These are phyloP conservation scores for Wickerhamomyces bovis DNA, from an alignment of 805 yeast species.

Conservation along the genomic window DNA sequence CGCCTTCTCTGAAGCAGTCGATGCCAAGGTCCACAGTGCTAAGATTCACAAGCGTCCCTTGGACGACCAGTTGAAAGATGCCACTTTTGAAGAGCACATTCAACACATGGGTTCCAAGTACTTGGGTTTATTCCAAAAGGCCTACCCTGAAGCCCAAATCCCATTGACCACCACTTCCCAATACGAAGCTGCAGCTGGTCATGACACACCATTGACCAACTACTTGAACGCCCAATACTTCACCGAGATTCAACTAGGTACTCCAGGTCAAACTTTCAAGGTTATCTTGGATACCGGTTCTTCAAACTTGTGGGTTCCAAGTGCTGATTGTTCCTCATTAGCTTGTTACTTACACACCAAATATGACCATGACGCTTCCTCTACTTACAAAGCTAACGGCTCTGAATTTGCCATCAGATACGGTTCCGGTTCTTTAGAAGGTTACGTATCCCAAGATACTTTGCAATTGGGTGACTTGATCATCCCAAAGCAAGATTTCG, in stretches of 20 bases:
- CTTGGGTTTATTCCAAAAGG: slow-evolving; percentile 40
- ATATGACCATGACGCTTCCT: slow-evolving; percentile 79
- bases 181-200: slow-evolving; percentile 34
- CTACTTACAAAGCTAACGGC: slow-evolving; percentile 83
- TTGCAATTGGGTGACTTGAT: slow-evolving; percentile 75
- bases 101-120: slow-evolving; percentile 58
- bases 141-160: slow-evolving; percentile 33
- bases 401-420: slow-evolving; percentile 79
- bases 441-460: slow-evolving; percentile 84
- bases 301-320: slow-evolving; percentile 95
- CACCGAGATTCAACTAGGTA: slow-evolving; percentile 85
- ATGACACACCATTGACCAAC: slow-evolving; percentile 83
- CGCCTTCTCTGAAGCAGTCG: slow-evolving; percentile 38
- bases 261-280: slow-evolving; percentile 91
- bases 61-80: slow-evolving; percentile 49
- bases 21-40: slow-evolving; percentile 49
- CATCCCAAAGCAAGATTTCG: slow-evolving; percentile 88
- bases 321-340: slow-evolving; percentile 80
- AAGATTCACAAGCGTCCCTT: slow-evolving; percentile 54
- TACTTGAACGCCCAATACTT: slow-evolving; percentile 95
- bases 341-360: slow-evolving; percentile 94
- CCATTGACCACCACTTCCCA: slow-evolving; percentile 19
- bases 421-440: slow-evolving; percentile 91
- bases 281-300: slow-evolving; percentile 96
- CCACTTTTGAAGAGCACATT: slow-evolving; percentile 47